Base-by-base conservation (phyloP, 208 protist species). In the Acanthamoeba royreba region DNA sequence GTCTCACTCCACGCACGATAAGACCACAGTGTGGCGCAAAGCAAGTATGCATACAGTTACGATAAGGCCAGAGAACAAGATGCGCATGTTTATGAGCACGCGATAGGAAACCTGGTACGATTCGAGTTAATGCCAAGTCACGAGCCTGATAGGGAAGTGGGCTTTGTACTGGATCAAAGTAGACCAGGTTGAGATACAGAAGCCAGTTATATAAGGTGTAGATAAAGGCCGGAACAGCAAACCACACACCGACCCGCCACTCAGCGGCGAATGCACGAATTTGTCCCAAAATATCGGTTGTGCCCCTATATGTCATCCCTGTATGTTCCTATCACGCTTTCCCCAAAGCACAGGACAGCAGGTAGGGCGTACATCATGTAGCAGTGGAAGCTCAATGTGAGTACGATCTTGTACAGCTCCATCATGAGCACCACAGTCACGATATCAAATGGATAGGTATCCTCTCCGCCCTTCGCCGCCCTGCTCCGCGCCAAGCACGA, bases 191-290 rank as follows among this genome's bases (percentile, higher is more conserved):
- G 52, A 90, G 52, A 28, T 90, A 90, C 25, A 58, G 55, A 19
- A 90, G 38, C 49, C 45, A 66, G 83, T 90, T 90, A 40, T 90
- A 90, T 15, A 90, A 35, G 19, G 83, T 90, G 83, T 90, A 90
- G 55, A 90, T 66, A 49, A 61, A 43, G 46, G 83, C 83, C 46
- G 83, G 83, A 35, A 90, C 55, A 9, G 83, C 83, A 66, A 90
- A 90, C 45, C 45, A 69, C 22, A 66, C 45, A 22, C 49, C 83
- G 1, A n/a, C 42, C 5, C 83, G 49, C 49, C 45, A 90, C 35
- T 90, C 33, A 5, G 45, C 38, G 13, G 45, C 42, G 33, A 90
- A 72, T 28, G 45, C 11, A 22, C 66, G 33, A n/a, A 90, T 52
- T 33, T 86, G 45, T 0, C 77, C 77, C 46, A 86, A 33, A 11